phyloP scores from a whole-genome alignment of 805 yeast species.

The Hanseniaspora occidentalis region DNA sequence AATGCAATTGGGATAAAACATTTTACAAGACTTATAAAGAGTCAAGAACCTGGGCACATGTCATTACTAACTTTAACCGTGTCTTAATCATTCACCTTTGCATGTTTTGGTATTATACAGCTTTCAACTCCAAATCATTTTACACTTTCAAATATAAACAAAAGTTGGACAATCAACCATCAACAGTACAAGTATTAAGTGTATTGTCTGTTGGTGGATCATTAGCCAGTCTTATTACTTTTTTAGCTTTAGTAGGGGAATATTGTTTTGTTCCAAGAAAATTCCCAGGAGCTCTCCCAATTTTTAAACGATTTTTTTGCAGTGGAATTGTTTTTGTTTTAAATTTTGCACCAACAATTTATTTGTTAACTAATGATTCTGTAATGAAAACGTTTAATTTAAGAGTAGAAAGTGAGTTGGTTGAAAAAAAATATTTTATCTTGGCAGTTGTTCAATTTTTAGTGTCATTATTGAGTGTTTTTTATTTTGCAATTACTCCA shows the following conservation, averaged over 20 bases:
- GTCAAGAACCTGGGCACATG: conserved; percentile 94
- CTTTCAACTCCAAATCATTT: conserved; percentile 83
- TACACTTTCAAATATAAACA: conserved; percentile 83
- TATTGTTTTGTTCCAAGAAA: conserved; percentile 95
- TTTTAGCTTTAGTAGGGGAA: conserved; percentile 79
- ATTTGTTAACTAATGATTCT: no score
- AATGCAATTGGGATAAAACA: conserved; percentile 81
- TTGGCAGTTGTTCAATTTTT: conserved; percentile 37
- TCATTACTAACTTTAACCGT: conserved; percentile 92
- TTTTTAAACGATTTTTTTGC: conserved; percentile 80
- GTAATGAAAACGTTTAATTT: no score
- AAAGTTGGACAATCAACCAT: conserved; percentile 75
- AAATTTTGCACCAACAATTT: no score
- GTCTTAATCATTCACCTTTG: conserved; percentile 92
- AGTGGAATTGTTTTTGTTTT: conserved; percentile 59
- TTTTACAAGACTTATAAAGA: conserved; percentile 95
- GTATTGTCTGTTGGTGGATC: conserved; percentile 87
- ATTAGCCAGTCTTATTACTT: conserved; percentile 69
- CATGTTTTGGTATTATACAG: conserved; percentile 87
- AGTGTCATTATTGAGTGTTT: conserved; percentile 33
- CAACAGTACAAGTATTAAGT: no score
- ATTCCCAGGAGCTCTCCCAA: conserved; percentile 99
- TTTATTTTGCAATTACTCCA: conserved; percentile 42
- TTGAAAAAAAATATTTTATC: no score
- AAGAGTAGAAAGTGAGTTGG: no score